Percentiles rank a stretch among this genome's conserved stretches.
phyloP scores from a whole-genome alignment of 345 rosid species.

The Limnanthes douglasii region DNA sequence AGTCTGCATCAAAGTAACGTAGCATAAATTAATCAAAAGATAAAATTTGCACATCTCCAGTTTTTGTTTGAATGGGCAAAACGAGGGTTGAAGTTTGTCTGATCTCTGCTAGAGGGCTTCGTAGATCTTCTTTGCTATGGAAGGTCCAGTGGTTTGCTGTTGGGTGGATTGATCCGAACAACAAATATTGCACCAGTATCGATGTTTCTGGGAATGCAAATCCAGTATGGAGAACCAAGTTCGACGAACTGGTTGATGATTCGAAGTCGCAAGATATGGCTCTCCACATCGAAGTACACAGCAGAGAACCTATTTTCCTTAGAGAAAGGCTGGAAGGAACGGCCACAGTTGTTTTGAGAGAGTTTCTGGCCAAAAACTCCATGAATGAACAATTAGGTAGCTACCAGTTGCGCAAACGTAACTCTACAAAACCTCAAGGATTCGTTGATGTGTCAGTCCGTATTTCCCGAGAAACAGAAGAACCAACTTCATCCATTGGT shows the following conservation, averaged over 20 bases:
- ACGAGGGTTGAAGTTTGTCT: constrained; percentile 52
- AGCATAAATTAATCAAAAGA: constrained; percentile 11
- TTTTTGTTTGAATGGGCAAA: constrained; percentile 37
- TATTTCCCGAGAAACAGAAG: constrained; percentile 33
- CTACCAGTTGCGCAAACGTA: constrained; percentile 61
- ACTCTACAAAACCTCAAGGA: constrained; percentile 54
- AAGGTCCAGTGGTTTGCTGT: constrained; percentile 92
- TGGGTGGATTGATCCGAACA: constrained; percentile 77
- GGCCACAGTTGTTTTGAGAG: constrained; percentile 50
- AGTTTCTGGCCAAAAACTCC: constrained; percentile 39
- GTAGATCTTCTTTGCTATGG: constrained; percentile 45
- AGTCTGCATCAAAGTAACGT: no score
- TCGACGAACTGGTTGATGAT: constrained; percentile 38
- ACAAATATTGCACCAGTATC: constrained; percentile 76
- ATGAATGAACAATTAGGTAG: constrained; percentile 47
- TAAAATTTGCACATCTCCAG: constrained; percentile 3
- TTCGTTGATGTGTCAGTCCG: constrained; percentile 67
- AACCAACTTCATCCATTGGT: constrained; percentile 26
- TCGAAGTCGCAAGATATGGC: constrained; percentile 24
- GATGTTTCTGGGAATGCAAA: constrained; percentile 54
- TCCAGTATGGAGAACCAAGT: constrained; percentile 78
- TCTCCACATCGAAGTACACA: constrained; percentile 57
- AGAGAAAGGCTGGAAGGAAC: constrained; percentile 66
- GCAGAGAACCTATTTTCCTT: constrained; percentile 82
- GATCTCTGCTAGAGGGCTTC: constrained; percentile 69